These are phyloP conservation scores for Globisporangium carolinianum DNA, from an alignment of 352 stramenopile species.

Conservation along the genomic window DNA sequence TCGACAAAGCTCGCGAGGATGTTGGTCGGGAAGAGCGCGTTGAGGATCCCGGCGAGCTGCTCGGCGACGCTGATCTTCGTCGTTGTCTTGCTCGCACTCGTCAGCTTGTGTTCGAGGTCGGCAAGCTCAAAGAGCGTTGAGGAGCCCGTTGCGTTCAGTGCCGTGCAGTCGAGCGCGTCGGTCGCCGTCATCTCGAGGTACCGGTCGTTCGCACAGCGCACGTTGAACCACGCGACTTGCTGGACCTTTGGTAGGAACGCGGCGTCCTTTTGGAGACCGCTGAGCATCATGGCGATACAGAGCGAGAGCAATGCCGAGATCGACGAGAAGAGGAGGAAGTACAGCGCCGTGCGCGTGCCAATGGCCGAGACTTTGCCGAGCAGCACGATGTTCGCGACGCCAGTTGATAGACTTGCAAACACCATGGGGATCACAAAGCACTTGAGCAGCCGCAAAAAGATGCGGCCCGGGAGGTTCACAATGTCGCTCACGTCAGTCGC, in stretches of 20 bases:
- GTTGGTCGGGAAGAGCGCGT: constrained; percentile 45
- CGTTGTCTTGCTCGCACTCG: constrained; percentile 10
- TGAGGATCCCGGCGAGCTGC: constrained; percentile 50
- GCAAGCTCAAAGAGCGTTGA: constrained; percentile 37
- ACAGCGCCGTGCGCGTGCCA: constrained; percentile 40
- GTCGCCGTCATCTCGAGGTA: constrained; percentile 27
- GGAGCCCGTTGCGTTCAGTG: constrained; percentile 8
- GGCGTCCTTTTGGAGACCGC: constrained; percentile 19
- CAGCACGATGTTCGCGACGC: constrained; percentile 56
- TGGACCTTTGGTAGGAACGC: not conserved
- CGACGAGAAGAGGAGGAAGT: constrained; percentile 38
- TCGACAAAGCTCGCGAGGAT: constrained; percentile 52
- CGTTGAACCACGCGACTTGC: constrained; percentile 9
- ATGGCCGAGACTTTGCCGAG: constrained; percentile 57
- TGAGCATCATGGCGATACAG: constrained; percentile 32
- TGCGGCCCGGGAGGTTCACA: constrained; percentile 29
- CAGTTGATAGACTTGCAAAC: constrained; percentile 54
- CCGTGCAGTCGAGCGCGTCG: constrained; percentile 19
- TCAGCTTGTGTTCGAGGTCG: constrained; percentile 23
- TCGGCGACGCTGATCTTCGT: constrained; percentile 37
- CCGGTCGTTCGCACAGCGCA: constrained; percentile 30
- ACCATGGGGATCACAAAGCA: constrained; percentile 63
- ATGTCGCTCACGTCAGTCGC: constrained; percentile 26
- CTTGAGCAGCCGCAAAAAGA: constrained; percentile 44
- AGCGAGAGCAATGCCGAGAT: constrained; percentile 31